Percentiles rank a stretch among this genome's conserved stretches.
phyloP scores from a whole-genome alignment of 2,329 filamentous ascomycete genomes.

The Tolypocladium endophyticum region DNA sequence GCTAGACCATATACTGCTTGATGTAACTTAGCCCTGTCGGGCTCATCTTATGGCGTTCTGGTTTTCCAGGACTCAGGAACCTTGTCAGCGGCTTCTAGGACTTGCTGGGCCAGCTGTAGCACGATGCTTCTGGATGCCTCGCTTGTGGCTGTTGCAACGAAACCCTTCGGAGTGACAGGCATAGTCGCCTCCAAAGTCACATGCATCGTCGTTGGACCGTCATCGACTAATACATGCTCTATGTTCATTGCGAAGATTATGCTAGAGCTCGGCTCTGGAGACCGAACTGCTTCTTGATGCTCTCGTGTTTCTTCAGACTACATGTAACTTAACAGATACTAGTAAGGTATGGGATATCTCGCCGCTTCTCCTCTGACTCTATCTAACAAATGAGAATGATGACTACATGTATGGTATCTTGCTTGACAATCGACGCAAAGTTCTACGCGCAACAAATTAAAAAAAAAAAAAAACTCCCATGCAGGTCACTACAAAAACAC shows the following conservation, averaged over 20 bases:
- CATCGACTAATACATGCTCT: too few species aligned
- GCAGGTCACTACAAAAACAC: conserved; percentile 11
- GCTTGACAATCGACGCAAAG: background rate
- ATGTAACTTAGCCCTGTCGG: background rate
- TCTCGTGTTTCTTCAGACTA: too few species aligned
- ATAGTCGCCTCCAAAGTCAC: too few species aligned
- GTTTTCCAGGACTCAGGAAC: background rate
- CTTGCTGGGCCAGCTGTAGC: too few species aligned
- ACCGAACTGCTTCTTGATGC: too few species aligned
- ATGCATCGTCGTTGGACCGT: too few species aligned
- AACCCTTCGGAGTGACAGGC: too few species aligned
- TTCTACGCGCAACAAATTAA: background rate
- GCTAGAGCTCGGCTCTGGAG: too few species aligned
- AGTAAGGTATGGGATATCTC: background rate
- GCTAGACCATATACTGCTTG: background rate
- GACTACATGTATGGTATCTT: background rate
- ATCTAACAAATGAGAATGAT: background rate
- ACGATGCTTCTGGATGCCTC: too few species aligned
- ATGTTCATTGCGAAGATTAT: too few species aligned
- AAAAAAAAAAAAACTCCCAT: background rate
- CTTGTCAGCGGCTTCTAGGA: too few species aligned
- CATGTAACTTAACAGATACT: background rate
- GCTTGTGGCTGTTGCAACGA: too few species aligned
- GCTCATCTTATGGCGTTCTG: background rate
- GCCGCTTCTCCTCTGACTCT: background rate